Evolutionary conservation across 176 grass and related monocot species (phyloP), one percentile per base, ranked within the genome.

Genomic region (Rhynchospora tenuis): DNA sequence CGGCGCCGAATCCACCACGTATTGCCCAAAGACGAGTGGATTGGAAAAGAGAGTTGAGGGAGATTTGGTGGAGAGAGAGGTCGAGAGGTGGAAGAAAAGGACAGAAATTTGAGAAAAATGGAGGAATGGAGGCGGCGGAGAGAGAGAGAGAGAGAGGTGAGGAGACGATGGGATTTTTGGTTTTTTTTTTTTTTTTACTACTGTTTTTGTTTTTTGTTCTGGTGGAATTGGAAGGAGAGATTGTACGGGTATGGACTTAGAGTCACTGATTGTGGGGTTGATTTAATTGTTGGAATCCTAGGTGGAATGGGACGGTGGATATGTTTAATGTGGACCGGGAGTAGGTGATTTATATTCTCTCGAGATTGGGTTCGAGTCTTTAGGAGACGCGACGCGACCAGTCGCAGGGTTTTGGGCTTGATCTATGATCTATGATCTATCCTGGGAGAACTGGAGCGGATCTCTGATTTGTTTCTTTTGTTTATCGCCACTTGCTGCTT

Each of bases 101-200:
- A 82, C 77, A 72, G 80, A 56, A 80, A 68, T 29, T 15, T 52
- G 20, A 83, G 87, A 87, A 77, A 87, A 86, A 94, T 85, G 89
- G 83, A 85, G 75, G 84, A 83, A 86, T 65, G 88, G 77, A 85
- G 87, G 86, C 46, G 33, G 65, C 59, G 73, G 60, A 47, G 48
- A 27, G 82, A 60, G 65, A 19, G 22, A 80, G 26, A 22, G 56
- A 27, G 22, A 54, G 58, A 43, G 65, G 85, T 65, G 79, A 67
- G 59, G 47, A 70, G 71, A 58, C 44, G 51, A 89, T 81, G 84
- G 83, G 59, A 62, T n/a, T 86, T 22, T 63, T 80, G 20, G 23
- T 73, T 71, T 81, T 65, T 50, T 64, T 66, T 64, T 66, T 55
- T 81, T 88, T 6, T 31, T 83, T 22, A 69, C 61, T 50, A 87